Evolutionary conservation across 2,329 filamentous ascomycete genomes (phyloP).

Genomic region (Colletotrichum sp.): DNA sequence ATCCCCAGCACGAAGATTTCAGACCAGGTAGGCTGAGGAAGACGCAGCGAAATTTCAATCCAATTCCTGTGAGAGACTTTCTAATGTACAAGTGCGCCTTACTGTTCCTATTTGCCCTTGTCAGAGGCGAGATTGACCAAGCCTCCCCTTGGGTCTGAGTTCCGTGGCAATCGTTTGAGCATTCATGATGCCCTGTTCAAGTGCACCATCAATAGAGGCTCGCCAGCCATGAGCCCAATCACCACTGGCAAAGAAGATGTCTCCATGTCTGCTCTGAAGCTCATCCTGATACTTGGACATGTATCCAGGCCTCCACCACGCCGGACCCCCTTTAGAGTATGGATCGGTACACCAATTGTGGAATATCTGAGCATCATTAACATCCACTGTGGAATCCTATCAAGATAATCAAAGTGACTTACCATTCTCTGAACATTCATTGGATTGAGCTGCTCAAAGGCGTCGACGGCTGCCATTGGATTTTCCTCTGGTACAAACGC

Average conservation of each 20-base stretch:
- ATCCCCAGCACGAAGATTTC: neutral
- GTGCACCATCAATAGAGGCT: conserved; percentile 32
- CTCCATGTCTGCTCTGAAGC: conserved; percentile 29
- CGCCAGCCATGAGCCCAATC: conserved; percentile 34
- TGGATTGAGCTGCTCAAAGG: conserved; percentile 35
- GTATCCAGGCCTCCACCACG: conserved; percentile 23
- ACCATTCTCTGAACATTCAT: conserved; percentile 33
- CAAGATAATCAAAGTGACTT: neutral
- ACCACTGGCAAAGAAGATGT: conserved; percentile 28
- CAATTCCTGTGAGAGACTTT: neutral
- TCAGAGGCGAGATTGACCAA: neutral
- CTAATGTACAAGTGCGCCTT: neutral
- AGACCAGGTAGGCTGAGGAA: neutral
- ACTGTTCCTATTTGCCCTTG: neutral
- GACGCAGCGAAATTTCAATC: neutral
- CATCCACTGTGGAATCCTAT: neutral
- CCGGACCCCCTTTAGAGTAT: conserved; percentile 24
- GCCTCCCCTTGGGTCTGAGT: neutral
- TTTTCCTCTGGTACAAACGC: conserved; percentile 49
- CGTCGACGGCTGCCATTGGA: conserved; percentile 33
- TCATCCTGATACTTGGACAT: conserved; percentile 28
- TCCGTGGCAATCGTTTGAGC: neutral
- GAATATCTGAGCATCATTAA: conserved; percentile 1
- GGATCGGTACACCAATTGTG: conserved; percentile 33
- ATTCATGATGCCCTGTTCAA: conserved; percentile 27